Evolutionary conservation across 2,329 filamentous ascomycete genomes (phyloP).

Genomic region (Verticillium albo-atrum): DNA sequence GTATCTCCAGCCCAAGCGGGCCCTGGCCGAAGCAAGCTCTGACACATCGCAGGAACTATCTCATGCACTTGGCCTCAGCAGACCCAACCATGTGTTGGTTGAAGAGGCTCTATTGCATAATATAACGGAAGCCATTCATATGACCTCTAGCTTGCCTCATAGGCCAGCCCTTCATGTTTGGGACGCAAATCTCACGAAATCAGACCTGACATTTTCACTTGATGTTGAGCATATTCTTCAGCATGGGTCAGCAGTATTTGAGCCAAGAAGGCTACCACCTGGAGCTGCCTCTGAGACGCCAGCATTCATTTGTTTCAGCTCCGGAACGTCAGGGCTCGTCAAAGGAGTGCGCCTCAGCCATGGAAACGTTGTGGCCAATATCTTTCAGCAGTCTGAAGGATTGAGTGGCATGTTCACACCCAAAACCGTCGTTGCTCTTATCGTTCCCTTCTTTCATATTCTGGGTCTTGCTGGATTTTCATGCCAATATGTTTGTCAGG

Average conservation of each 20-base stretch:
- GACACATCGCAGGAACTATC: slow-evolving; percentile 1
- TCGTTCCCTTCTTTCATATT: slow-evolving; percentile 9
- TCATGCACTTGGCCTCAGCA: slow-evolving; percentile 4
- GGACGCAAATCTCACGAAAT: background rate
- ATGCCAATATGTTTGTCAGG: slow-evolving; percentile 8
- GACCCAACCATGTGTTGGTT: slow-evolving; percentile 4
- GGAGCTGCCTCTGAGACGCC: background rate
- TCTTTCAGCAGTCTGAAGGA: slow-evolving; percentile 7
- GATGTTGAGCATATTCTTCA: background rate
- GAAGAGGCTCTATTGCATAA: slow-evolving; percentile 1
- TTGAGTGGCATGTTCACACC: slow-evolving; percentile 4
- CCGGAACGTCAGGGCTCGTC: slow-evolving; percentile 8
- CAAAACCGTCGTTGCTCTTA: slow-evolving; percentile 3
- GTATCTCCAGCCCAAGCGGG: no score
- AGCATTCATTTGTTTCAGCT: slow-evolving; percentile 9
- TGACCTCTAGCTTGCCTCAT: background rate
- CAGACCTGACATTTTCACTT: background rate
- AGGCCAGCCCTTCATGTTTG: background rate
- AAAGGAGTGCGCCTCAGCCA: slow-evolving; percentile 8
- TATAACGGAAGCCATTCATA: background rate
- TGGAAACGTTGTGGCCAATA: slow-evolving; percentile 7
- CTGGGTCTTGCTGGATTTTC: slow-evolving; percentile 6
- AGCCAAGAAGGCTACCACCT: background rate
- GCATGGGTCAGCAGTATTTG: slow-evolving; percentile 1
- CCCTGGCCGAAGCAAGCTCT: no score